These are phyloP conservation scores for Neonectria hederae DNA, from an alignment of 2,329 filamentous ascomycete genomes.

Conservation along the genomic window DNA sequence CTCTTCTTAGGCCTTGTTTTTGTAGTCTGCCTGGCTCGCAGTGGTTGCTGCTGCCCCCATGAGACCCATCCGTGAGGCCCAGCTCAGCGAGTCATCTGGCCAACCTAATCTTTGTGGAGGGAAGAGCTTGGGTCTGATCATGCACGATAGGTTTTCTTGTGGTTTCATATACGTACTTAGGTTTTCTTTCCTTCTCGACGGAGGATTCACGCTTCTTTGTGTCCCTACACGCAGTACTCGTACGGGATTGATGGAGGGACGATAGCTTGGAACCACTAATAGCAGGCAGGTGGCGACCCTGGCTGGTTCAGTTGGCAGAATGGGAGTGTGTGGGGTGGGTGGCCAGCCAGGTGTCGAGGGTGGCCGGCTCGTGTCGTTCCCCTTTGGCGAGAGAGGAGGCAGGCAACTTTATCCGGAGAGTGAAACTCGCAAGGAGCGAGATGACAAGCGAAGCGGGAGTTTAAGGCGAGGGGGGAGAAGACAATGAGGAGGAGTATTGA, in stretches of 20 bases:
- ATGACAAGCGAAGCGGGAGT: not conserved
- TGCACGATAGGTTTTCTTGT: conserved; percentile 13
- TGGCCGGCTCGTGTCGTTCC: conserved; percentile 17
- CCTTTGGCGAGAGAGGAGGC: conserved; percentile 15
- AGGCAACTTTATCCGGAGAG: conserved; percentile 18
- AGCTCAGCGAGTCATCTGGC: conserved; percentile 7
- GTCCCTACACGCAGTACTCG: not conserved
- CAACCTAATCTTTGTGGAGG: conserved; percentile 16
- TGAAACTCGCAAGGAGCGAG: conserved; percentile 11
- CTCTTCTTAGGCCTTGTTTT: not conserved
- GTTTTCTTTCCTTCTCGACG: not conserved
- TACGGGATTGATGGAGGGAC: not conserved
- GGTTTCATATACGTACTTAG: conserved; percentile 23
- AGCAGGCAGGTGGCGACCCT: conserved; percentile 24
- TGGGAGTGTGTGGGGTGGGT: conserved; percentile 6
- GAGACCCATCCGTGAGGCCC: conserved; percentile 16
- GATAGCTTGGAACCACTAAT: conserved; percentile 17
- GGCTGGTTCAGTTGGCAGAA: conserved; percentile 6
- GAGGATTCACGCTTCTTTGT: not conserved
- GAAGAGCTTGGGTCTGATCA: conserved; percentile 18
- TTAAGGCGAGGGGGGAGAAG: not conserved
- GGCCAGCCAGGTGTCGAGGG: conserved; percentile 16
- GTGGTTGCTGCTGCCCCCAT: conserved; percentile 7
- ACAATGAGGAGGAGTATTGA: no score
- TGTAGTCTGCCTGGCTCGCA: not conserved